Evolutionary conservation across 2,329 filamentous ascomycete species (phyloP).

Genomic region (Claviceps paspali): DNA sequence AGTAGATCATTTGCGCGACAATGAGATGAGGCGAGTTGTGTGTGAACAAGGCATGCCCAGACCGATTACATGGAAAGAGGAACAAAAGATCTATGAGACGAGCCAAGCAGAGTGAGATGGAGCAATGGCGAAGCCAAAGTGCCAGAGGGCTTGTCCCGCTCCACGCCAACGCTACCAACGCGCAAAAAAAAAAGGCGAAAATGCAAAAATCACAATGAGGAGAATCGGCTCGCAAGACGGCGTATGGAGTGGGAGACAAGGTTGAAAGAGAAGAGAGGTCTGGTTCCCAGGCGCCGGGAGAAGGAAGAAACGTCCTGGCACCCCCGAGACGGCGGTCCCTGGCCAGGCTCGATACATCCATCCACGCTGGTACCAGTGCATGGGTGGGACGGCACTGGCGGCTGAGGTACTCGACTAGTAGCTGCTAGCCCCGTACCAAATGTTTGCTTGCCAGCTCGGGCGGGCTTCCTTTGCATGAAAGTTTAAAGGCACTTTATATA

Average conservation of each 20-base stretch:
- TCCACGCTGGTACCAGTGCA: conserved; percentile 19
- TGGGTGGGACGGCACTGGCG: conserved; percentile 22
- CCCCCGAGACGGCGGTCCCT: conserved; percentile 21
- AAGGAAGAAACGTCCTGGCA: conserved; percentile 24
- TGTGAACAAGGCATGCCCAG: conserved; percentile 16
- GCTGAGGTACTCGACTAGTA: conserved; percentile 13
- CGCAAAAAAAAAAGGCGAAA: neutral
- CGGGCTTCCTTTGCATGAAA: neutral
- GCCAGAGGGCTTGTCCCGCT: neutral
- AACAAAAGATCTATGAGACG: conserved; percentile 1
- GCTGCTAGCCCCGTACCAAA: conserved; percentile 10
- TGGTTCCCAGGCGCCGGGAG: conserved; percentile 21
- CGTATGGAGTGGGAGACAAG: conserved; percentile 16
- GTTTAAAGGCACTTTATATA: conserved; percentile 15
- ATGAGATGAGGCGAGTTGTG: conserved; percentile 16
- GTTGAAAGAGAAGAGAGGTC: conserved; percentile 19
- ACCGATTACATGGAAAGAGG: conserved; percentile 7
- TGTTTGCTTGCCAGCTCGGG: conserved; percentile 2
- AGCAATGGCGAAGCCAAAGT: neutral
- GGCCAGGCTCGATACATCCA: conserved; percentile 16
- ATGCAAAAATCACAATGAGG: conserved; percentile 11
- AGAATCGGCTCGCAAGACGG: conserved; percentile 13
- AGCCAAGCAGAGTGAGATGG: conserved; percentile 1
- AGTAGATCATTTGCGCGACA: conserved; percentile 19
- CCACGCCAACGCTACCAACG: neutral